phyloP scores from a whole-genome alignment of 2,329 filamentous ascomycete species.

The Sporothrix brunneoviolacea region DNA sequence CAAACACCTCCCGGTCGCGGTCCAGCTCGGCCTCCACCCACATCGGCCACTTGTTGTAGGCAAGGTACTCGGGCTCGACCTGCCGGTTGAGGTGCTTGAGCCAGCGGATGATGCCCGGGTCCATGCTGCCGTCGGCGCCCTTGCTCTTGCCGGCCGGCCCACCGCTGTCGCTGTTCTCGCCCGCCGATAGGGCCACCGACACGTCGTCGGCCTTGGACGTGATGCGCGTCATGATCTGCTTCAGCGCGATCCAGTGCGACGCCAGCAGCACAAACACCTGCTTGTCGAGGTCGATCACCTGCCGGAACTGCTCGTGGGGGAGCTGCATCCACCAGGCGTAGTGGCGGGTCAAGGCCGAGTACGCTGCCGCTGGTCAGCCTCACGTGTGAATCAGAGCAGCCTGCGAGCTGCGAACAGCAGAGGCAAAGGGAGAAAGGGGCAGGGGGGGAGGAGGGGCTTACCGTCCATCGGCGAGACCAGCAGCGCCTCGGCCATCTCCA shows the following conservation, averaged over 20 bases:
- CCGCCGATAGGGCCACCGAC: not conserved
- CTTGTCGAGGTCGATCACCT: slow-evolving; percentile 40
- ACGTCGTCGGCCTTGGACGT: slow-evolving; percentile 24
- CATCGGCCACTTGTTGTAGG: slow-evolving; percentile 46
- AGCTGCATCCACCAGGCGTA: slow-evolving; percentile 55
- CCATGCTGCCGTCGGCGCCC: slow-evolving; percentile 22
- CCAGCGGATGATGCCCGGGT: slow-evolving; percentile 43
- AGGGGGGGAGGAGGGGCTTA: slow-evolving; percentile 22
- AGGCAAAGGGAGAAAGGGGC: not conserved
- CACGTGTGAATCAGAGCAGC: too few species aligned
- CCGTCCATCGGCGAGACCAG: slow-evolving; percentile 46
- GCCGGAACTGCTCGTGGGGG: slow-evolving; percentile 45
- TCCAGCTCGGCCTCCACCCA: slow-evolving; percentile 49
- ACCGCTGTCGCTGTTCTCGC: slow-evolving; percentile 23
- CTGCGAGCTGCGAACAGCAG: too few species aligned
- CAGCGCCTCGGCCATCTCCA: slow-evolving; percentile 44
- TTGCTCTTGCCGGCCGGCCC: slow-evolving; percentile 16
- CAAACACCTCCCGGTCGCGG: slow-evolving; percentile 40
- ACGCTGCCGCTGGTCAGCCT: too few species aligned
- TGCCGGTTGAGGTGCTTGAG: slow-evolving; percentile 43
- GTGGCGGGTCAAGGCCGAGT: slow-evolving; percentile 42
- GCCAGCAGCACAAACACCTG: slow-evolving; percentile 42
- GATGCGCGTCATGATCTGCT: slow-evolving; percentile 47
- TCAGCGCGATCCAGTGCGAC: slow-evolving; percentile 48
- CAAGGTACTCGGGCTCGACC: slow-evolving; percentile 37